Evolutionary conservation across 108 stramenopile species (phyloP), one percentile per base, ranked within the genome.

Genomic region (Chaetoceros muelleri): DNA sequence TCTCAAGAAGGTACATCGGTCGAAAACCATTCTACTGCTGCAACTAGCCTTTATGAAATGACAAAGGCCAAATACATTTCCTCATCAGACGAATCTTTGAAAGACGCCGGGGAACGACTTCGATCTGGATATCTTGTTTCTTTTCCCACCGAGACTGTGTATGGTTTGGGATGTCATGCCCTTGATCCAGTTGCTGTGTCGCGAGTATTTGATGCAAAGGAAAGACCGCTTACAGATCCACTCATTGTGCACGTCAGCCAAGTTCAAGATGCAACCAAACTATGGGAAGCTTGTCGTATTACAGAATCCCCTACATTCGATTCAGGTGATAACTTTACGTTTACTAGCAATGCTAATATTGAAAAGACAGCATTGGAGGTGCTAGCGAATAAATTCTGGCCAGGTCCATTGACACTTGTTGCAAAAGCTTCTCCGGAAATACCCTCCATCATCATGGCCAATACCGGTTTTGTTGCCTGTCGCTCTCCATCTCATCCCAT

Each of bases 91-190:
- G 8, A 40, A 40, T 5, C 34, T 10, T 10, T 89, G 28, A 45
- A 70, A 20, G 66, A 49, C 26, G 87, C 85, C 57, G 90, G 84
- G 1, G 65, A 46, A 10, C 81, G 90, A 1, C 63, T 92, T 18
- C 71, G 84, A 46, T 24, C 63, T 24, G 90, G 90, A 25, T 55
- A 73, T 19, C 53, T 94, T 45, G 87, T 94, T 0, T 84, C 92
- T 19, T 95, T 93, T 52, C 95, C 91, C 22, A 93, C 98, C 26
- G 98, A 99, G 78, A 99, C 99, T 0, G 99, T 99, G 24, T 99
- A 98, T 65, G 99, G 99, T 2, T 77, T 99, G 53, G 99, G 99
- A 5, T 96, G 95, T 45, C 89, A 98, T 55, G 99, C 99, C 2
- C 66, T 96, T 48, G 77, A 94, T 58, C 82, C 74, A 46, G 28